These are phyloP conservation scores for Orbilia quercus DNA, from an alignment of 2,329 filamentous ascomycete genomes.

Conservation along the genomic window DNA sequence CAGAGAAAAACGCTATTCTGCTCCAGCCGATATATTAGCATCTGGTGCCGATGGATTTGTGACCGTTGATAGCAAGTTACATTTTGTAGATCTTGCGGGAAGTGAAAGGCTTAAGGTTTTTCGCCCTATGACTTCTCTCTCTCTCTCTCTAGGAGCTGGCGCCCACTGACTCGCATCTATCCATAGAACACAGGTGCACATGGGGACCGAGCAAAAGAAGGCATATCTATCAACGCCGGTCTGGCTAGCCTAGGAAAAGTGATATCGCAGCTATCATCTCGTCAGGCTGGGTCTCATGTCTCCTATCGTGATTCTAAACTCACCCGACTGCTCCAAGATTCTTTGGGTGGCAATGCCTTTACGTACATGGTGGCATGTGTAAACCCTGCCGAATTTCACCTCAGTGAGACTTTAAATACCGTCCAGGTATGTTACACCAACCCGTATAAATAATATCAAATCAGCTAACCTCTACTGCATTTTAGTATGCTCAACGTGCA, in stretches of 20 bases:
- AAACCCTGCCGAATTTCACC: slow-evolving; percentile 93
- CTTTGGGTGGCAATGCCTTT: slow-evolving; percentile 93
- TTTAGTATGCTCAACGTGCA: slow-evolving; percentile 89
- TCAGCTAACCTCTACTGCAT: slow-evolving; percentile 2
- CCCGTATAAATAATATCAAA: neutral
- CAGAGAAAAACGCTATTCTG: slow-evolving; percentile 81
- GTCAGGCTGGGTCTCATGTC: slow-evolving; percentile 86
- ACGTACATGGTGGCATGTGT: slow-evolving; percentile 99
- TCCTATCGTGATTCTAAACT: slow-evolving; percentile 98
- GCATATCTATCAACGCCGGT: slow-evolving; percentile 97
- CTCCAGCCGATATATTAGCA: slow-evolving; percentile 82
- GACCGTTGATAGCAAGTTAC: slow-evolving; percentile 96
- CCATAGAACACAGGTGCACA: slow-evolving; percentile 85
- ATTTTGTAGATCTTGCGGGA: slow-evolving; percentile 97
- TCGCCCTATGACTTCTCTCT: neutral
- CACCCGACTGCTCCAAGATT: slow-evolving; percentile 93
- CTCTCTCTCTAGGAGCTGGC: too few species aligned
- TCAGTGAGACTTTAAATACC: slow-evolving; percentile 97
- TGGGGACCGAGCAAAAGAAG: slow-evolving; percentile 91
- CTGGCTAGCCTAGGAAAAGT: slow-evolving; percentile 96
- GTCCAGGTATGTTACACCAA: slow-evolving; percentile 68
- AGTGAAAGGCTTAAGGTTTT: slow-evolving; percentile 84
- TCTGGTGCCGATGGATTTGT: slow-evolving; percentile 73
- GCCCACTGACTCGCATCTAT: too few species aligned
- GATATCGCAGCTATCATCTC: slow-evolving; percentile 95